A percentile compares a stretch with the other conserved stretches of the same genome.
Conservation (phyloP, 495 filamentous ascomycete genomes). For the Tuber microsphaerosporum region DNA sequence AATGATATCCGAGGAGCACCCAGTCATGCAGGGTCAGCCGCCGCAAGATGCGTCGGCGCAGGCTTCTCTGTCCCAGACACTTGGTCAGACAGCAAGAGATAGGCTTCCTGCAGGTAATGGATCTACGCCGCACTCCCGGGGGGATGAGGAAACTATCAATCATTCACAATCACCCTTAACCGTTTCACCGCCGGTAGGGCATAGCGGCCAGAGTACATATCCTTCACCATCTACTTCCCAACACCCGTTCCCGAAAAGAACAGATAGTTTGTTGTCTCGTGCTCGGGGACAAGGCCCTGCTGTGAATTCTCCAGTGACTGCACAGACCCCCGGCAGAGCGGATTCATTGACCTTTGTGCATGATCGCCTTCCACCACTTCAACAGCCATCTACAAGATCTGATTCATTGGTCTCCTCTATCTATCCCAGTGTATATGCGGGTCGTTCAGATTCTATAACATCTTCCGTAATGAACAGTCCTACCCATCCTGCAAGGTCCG, state of each 20-base stretch:
- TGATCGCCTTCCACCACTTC: conserved; percentile 16
- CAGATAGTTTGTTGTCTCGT: conserved; percentile 33
- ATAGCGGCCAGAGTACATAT: not conserved
- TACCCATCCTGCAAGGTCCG: not conserved
- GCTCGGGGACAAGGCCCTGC: conserved; percentile 15
- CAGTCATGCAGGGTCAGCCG: not conserved
- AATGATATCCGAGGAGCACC: not conserved
- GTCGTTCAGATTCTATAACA: not conserved
- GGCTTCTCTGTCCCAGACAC: conserved; percentile 12
- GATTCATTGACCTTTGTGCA: conserved; percentile 18
- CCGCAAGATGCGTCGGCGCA: conserved; percentile 3
- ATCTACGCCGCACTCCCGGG: conserved; percentile 14
- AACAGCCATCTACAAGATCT: conserved; percentile 12
- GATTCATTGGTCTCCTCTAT: conserved; percentile 20
- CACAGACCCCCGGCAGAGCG: conserved; percentile 21
- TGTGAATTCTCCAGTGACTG: conserved; percentile 10
- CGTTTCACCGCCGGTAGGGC: not conserved
- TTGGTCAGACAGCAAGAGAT: not conserved
- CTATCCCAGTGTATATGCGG: not conserved
- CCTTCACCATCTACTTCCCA: not conserved
- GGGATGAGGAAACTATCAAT: not conserved
- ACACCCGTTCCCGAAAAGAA: conserved; percentile 30
- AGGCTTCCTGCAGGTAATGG: not conserved
- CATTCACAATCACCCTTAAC: not conserved
- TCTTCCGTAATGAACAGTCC: not conserved